Conservation (phyloP, 1,139 yeast species). For the Lodderomyces metapsilosis region DNA sequence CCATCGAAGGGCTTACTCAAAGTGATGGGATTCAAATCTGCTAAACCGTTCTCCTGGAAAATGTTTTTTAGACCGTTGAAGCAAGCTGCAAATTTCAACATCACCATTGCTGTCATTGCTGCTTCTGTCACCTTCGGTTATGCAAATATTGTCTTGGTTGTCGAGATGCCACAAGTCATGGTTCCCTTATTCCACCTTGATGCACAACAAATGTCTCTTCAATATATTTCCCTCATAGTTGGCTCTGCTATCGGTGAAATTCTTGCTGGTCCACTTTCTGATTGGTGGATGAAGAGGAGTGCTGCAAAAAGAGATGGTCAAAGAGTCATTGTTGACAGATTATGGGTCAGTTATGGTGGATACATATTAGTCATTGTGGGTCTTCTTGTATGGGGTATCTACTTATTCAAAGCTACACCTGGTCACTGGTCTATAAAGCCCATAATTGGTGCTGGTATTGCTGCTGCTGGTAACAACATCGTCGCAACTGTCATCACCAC, state of each 20-base stretch:
- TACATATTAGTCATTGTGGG: conserved; percentile 22
- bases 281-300: conserved; percentile 23
- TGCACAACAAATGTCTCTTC: conserved; percentile 23
- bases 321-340: conserved; percentile 20
- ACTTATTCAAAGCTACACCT: conserved; percentile 18
- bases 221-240: conserved; percentile 22
- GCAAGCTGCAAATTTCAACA: conserved; percentile 13
- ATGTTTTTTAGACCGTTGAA: conserved; percentile 16
- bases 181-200: conserved; percentile 20
- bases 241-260: conserved; percentile 25
- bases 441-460: conserved; percentile 24
- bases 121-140: conserved; percentile 22
- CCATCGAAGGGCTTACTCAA: conserved; percentile 7
- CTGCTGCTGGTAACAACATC: conserved; percentile 25
- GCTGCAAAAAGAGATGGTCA: conserved; percentile 15
- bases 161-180: conserved; percentile 25
- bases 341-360: conserved; percentile 23
- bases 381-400: conserved; percentile 23
- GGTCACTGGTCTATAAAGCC: conserved; percentile 24
- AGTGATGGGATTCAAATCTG: conserved; percentile 6
- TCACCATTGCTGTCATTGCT: conserved; percentile 18
- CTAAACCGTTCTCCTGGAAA: conserved; percentile 9
- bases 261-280: conserved; percentile 24
- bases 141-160: conserved; percentile 23
- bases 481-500: conserved; percentile 22